These are phyloP conservation scores for Saturnispora ahearnii DNA, from an alignment of 805 yeast genomes.

Conservation along the genomic window DNA sequence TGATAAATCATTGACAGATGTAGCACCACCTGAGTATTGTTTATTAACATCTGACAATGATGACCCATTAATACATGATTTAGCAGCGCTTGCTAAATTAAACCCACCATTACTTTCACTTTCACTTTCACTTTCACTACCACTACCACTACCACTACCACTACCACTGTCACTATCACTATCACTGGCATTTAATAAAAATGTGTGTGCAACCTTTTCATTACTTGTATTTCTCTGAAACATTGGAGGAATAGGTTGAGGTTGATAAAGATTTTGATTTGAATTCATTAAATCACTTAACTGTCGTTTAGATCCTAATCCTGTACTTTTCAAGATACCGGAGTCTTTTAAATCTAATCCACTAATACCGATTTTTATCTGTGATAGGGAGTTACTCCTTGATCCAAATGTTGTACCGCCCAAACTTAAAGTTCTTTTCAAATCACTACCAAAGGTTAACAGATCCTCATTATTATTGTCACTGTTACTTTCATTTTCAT, in stretches of 20 bases:
- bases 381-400: slow-evolving; percentile 14
- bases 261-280: background rate
- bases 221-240: background rate
- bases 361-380: slow-evolving; percentile 25
- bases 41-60: slow-evolving; percentile 5
- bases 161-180: slow-evolving; percentile 5
- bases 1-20: slow-evolving; percentile 1
- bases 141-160: slow-evolving; percentile 4
- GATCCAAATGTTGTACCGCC: slow-evolving; percentile 14
- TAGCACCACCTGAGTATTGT: background rate
- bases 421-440: slow-evolving; percentile 15
- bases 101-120: slow-evolving; percentile 9
- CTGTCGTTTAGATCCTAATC: slow-evolving; percentile 26
- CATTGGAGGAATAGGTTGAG: background rate
- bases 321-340: slow-evolving; percentile 23
- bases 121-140: slow-evolving; percentile 21
- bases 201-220: background rate
- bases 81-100: slow-evolving; percentile 1
- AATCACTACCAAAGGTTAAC: background rate
- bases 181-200: background rate
- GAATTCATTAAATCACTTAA: slow-evolving; percentile 9
- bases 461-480: background rate
- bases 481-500: background rate
- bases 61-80: slow-evolving; percentile 5
- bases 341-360: slow-evolving; percentile 25